Percentiles rank a stretch among this genome's conserved stretches.
These are phyloP conservation scores for Camellia lanceoleosa DNA, from an alignment of 148 eudicot species.

Conservation along the genomic window DNA sequence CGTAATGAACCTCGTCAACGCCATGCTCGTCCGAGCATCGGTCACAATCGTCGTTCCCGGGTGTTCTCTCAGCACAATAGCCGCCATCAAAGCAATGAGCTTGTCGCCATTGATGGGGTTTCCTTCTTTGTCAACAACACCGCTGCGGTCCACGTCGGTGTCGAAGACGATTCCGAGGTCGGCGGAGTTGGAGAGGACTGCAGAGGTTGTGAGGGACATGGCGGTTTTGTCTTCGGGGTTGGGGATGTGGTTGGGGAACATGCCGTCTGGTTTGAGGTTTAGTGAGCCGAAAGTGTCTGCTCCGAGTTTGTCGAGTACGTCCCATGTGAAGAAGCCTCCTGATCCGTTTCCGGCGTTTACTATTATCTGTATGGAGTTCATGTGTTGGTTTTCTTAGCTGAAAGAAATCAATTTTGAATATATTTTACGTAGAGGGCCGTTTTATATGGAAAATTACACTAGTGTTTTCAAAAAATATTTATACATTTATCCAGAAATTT, in stretches of 20 bases:
- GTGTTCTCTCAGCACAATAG: constrained; percentile 76
- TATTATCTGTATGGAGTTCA: constrained; percentile 51
- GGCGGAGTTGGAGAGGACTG: constrained; percentile 64
- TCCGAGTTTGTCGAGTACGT: constrained; percentile 85
- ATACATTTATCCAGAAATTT: no score
- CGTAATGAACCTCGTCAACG: constrained; percentile 57
- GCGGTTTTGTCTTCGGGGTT: constrained; percentile 87
- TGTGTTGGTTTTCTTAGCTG: background rate
- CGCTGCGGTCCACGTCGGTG: constrained; percentile 90
- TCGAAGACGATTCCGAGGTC: constrained; percentile 91
- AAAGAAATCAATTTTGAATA: no score
- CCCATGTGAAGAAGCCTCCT: constrained; percentile 92
- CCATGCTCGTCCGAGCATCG: constrained; percentile 88
- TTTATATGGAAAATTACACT: no score
- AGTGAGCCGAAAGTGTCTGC: constrained; percentile 91
- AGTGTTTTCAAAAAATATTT: no score
- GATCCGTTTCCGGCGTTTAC: constrained; percentile 98
- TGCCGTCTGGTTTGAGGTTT: constrained; percentile 78
- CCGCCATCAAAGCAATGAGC: constrained; percentile 74
- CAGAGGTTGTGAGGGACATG: constrained; percentile 63
- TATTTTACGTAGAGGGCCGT: background rate
- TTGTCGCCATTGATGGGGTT: constrained; percentile 81
- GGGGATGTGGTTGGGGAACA: constrained; percentile 97
- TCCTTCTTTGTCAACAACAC: constrained; percentile 70
- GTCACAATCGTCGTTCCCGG: constrained; percentile 76